phyloP scores from a whole-genome alignment of 108 stramenopile species.

The Skeletonema grethae region DNA sequence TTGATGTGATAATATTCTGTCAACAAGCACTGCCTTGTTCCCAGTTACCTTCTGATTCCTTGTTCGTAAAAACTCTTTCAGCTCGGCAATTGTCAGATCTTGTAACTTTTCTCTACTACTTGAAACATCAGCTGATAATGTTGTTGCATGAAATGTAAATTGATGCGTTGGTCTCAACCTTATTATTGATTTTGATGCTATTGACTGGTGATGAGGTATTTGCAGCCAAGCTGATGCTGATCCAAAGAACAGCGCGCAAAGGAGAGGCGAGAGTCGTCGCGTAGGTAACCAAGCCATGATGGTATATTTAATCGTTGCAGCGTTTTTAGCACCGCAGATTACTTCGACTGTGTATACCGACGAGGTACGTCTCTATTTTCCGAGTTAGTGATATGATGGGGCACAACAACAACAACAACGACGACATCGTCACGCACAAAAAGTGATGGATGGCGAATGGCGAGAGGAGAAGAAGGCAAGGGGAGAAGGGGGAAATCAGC shows the following conservation, averaged over 20 bases:
- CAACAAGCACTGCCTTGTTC: constrained; percentile 22
- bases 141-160: background rate
- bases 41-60: constrained; percentile 32
- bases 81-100: constrained; percentile 22
- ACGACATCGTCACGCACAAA: too few species aligned
- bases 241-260: background rate
- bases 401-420: too few species aligned
- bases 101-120: constrained; percentile 5
- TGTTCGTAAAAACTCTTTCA: constrained; percentile 20
- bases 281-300: background rate
- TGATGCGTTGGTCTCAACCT: background rate
- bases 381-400: too few species aligned
- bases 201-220: background rate
- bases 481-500: too few species aligned
- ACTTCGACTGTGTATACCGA: too few species aligned
- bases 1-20: constrained; percentile 25
- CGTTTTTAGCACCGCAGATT: background rate
- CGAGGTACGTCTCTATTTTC: too few species aligned
- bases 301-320: background rate
- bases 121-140: background rate
- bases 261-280: background rate
- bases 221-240: background rate
- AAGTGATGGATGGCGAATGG: too few species aligned
- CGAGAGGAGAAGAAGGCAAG: too few species aligned
- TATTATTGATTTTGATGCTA: background rate